phyloP scores from a whole-genome alignment of 306 rosid genomes.

The Castanea sativa region DNA sequence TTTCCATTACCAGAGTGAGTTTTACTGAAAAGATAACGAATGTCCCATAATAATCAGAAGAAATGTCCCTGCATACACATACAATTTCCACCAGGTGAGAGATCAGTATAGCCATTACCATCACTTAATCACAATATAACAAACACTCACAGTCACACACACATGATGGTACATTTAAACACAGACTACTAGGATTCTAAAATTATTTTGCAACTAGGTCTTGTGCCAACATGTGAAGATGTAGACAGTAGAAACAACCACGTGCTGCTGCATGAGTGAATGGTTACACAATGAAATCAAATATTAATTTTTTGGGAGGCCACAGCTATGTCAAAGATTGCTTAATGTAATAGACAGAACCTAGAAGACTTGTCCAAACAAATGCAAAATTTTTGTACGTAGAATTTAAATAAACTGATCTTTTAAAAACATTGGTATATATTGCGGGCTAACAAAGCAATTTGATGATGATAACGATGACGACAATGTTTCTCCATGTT shows the following conservation, averaged over 20 bases:
- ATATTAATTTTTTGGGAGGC: neutral
- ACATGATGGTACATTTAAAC: neutral
- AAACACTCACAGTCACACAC: conserved; percentile 6
- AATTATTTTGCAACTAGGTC: neutral
- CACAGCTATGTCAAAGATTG: neutral
- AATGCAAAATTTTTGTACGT: neutral
- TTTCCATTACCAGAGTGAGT: conserved; percentile 81
- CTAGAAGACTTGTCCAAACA: neutral
- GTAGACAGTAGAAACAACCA: neutral
- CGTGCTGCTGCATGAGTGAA: neutral
- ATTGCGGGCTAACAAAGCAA: no score
- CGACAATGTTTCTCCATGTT: no score
- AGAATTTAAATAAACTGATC: neutral
- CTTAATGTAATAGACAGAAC: no score
- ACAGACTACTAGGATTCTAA: neutral
- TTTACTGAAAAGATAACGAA: conserved; percentile 69
- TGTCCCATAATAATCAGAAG: conserved; percentile 41
- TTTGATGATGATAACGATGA: no score
- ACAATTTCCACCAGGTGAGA: conserved; percentile 23
- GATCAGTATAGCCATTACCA: conserved; percentile 11
- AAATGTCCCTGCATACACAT: conserved; percentile 66
- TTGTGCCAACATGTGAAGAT: neutral
- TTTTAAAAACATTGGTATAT: no score
- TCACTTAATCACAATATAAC: neutral
- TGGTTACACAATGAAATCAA: neutral